phyloP scores from a whole-genome alignment of 345 rosid genomes.

The Garcia nutans region DNA sequence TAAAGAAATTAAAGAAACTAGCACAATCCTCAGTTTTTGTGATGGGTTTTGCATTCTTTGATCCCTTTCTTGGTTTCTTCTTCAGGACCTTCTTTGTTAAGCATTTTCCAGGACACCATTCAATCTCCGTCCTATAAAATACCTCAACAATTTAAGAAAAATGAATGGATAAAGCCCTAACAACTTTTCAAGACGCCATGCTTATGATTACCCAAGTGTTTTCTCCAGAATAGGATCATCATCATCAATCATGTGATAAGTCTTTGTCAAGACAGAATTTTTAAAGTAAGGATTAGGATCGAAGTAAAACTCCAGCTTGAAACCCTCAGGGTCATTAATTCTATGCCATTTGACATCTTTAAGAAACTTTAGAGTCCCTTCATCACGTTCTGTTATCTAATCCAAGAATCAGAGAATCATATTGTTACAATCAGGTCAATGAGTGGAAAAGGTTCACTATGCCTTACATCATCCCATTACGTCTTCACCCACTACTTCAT shows the following conservation, averaged over 20 bases:
- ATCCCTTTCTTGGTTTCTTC: constrained; percentile 27
- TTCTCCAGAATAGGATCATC: constrained; percentile 26
- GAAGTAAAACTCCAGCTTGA: constrained; percentile 35
- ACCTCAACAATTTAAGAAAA: neutral
- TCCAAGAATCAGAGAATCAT: neutral
- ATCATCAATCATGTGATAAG: constrained; percentile 33
- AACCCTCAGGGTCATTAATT: constrained; percentile 28
- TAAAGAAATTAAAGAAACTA: constrained; percentile 26
- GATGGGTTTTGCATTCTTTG: constrained; percentile 22
- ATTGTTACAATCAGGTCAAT: neutral
- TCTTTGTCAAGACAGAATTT: constrained; percentile 29
- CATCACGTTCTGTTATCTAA: constrained; percentile 33
- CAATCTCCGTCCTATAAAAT: constrained; percentile 22
- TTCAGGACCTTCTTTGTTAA: constrained; percentile 24
- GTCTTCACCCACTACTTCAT: constrained; percentile 26
- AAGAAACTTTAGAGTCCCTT: constrained; percentile 31
- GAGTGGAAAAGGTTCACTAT: neutral
- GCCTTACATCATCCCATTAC: neutral
- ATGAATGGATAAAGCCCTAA: neutral
- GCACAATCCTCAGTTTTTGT: constrained; percentile 20
- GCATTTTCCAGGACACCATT: constrained; percentile 30
- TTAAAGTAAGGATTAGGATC: constrained; percentile 33
- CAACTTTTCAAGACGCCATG: neutral
- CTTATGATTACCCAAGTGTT: constrained; percentile 25
- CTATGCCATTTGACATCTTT: constrained; percentile 32